Conservation (phyloP, 352 stramenopile genomes). For the Blastocystis sp. region DNA sequence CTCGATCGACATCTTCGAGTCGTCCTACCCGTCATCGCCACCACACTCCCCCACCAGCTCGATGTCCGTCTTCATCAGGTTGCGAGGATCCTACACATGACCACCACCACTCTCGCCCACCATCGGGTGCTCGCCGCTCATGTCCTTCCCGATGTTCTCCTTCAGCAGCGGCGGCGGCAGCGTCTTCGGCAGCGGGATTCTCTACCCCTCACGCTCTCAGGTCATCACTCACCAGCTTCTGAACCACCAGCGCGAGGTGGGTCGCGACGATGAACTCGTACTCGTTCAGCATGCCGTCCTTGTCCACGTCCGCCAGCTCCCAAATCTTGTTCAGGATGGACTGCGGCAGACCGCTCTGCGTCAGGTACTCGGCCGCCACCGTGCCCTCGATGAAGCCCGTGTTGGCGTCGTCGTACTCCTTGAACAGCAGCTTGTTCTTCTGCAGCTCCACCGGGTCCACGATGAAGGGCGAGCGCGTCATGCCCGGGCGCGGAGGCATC, state of each 20-base stretch:
- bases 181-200: constrained; percentile 48
- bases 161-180: constrained; percentile 59
- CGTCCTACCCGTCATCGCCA: not conserved
- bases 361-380: constrained; percentile 51
- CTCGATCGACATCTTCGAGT: constrained; percentile 56
- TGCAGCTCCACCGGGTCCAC: constrained; percentile 58
- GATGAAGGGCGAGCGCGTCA: constrained; percentile 41
- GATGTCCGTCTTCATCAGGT: constrained; percentile 23
- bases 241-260: constrained; percentile 32
- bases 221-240: constrained; percentile 49
- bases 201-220: not conserved
- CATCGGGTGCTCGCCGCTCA: constrained; percentile 57
- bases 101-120: not conserved
- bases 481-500: not conserved
- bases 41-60: not conserved
- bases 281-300: constrained; percentile 69
- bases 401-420: constrained; percentile 69
- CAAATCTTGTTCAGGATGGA: constrained; percentile 68
- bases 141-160: constrained; percentile 70
- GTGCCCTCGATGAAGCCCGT: constrained; percentile 44
- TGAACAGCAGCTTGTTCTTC: constrained; percentile 72
- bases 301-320: constrained; percentile 49
- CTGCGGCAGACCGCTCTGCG: constrained; percentile 20
- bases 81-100: constrained; percentile 3
- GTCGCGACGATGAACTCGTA: constrained; percentile 73